Base-by-base conservation (phyloP, 768 basidiomycete species). In the Collybiopsis confluens region DNA sequence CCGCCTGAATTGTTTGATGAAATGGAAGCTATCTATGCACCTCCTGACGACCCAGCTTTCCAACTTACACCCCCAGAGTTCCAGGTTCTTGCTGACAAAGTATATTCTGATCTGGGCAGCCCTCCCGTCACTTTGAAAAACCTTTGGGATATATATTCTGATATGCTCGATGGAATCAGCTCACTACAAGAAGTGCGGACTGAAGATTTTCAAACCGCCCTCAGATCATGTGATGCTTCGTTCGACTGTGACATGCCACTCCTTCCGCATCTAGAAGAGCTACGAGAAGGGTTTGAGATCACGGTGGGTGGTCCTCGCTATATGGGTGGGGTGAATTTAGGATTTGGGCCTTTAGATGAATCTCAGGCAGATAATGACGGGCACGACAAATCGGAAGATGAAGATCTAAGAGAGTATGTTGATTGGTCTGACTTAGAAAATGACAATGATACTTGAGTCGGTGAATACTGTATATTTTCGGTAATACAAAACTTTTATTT, bases 41-140 rank as follows among this genome's bases (percentile, higher is more conserved):
- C 62, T 11, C 57, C 56, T 1, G 54, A 60, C 30, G 58, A 73
- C 52, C 55, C 58, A 0, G 61, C 68, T 3, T 70, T 71, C 28
- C 40, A 71, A 6, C 65, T 73, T 0, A 62, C 70, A 1, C 68
- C 70, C 1, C 60, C 61, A 0, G 20, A 53, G 0, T 67, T 73
- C 18, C 20, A 41, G 24, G 16, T 9, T 7, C 9, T 40, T 6
- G 35, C 35, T 1, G 20, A 37, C 11, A 21, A 15, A 8, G 37
- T 51, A 2, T 51, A 51, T 51, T 7, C 11, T 4, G 8, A 16
- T n/a, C 49, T 51, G 7, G 49, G 49, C 13, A 18, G 38, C 20
- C 49, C 49, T 20, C 4, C 9, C 10, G 10, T 51, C 33, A 41
- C 18, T 9, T 27, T 41, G 4, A 21, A 51, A 15, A 21, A 15